Evolutionary conservation across 257 asterid genomes (phyloP).

Genomic region (Petrea volubilis): DNA sequence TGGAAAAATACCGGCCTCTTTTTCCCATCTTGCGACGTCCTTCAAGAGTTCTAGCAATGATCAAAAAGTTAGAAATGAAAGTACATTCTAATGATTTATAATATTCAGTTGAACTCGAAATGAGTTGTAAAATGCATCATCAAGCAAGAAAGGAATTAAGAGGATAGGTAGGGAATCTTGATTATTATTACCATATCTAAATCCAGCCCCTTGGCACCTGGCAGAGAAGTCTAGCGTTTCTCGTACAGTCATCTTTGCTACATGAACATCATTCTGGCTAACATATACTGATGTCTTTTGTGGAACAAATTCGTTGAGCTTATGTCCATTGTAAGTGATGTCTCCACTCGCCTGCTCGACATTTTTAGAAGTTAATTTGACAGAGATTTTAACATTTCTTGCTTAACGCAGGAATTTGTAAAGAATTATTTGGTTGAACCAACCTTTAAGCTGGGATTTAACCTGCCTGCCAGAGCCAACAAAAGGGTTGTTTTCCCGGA

Average conservation of each 20-base stretch:
- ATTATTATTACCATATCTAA: slow-evolving; percentile 64
- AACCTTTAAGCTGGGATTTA: slow-evolving; percentile 65
- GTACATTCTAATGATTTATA: background rate
- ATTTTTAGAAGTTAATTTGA: background rate
- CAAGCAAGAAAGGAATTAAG: too few relatives aligned
- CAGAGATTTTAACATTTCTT: background rate
- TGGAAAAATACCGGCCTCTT: slow-evolving; percentile 69
- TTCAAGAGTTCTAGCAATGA: slow-evolving; percentile 50
- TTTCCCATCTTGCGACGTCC: slow-evolving; percentile 77
- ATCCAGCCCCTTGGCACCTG: slow-evolving; percentile 88
- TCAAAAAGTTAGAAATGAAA: background rate
- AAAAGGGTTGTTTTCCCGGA: slow-evolving; percentile 73
- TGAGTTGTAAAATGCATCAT: too few relatives aligned
- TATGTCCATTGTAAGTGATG: slow-evolving; percentile 81
- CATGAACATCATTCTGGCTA: slow-evolving; percentile 93
- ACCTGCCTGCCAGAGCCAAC: slow-evolving; percentile 69
- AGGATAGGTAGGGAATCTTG: background rate
- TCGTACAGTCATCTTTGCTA: slow-evolving; percentile 92
- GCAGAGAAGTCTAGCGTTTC: slow-evolving; percentile 95
- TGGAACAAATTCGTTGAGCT: slow-evolving; percentile 72
- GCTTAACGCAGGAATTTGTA: background rate
- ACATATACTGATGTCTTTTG: slow-evolving; percentile 91
- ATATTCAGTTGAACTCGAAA: too few relatives aligned
- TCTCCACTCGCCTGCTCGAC: slow-evolving; percentile 65
- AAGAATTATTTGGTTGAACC: background rate